A percentile compares a stretch with the other conserved stretches of the same genome.
Conservation (phyloP, 257 asterid genomes). For the Nemophila menziesii region DNA sequence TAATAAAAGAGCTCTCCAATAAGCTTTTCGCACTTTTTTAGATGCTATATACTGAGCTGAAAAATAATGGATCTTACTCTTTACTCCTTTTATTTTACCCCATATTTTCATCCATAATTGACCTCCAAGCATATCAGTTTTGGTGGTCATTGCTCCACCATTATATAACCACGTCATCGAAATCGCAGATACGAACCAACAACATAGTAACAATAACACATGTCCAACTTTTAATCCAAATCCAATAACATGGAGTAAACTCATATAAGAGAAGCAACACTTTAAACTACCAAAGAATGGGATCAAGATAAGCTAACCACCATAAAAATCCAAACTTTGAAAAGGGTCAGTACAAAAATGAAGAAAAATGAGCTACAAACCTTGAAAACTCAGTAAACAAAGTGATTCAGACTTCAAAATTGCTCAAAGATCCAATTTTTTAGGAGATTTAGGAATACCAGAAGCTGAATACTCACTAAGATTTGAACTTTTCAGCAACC, state of each 20-base stretch:
- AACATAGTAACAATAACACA: conserved; percentile 54
- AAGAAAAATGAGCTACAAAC: conserved; percentile 10
- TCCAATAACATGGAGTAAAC: conserved; percentile 59
- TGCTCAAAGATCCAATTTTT: conserved; percentile 25
- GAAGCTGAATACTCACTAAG: conserved; percentile 23
- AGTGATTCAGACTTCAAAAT: conserved; percentile 23
- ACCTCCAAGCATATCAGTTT: conserved; percentile 41
- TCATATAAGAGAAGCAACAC: conserved; percentile 40
- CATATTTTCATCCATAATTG: conserved; percentile 47
- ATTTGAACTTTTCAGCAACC: conserved; percentile 34
- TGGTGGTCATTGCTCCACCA: conserved; percentile 58
- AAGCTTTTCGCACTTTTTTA: conserved; percentile 38
- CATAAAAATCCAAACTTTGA: conserved; percentile 17
- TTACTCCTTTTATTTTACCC: conserved; percentile 42
- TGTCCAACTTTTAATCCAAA: conserved; percentile 81
- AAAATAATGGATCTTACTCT: conserved; percentile 41
- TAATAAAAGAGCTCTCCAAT: conserved; percentile 49
- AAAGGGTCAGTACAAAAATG: conserved; percentile 3
- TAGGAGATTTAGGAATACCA: conserved; percentile 18
- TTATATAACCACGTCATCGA: conserved; percentile 60
- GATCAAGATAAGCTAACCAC: conserved; percentile 9
- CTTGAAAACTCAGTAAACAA: conserved; percentile 11
- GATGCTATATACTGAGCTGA: conserved; percentile 43
- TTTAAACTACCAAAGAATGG: conserved; percentile 13
- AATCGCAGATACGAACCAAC: conserved; percentile 57